Percentiles rank a stretch among this genome's conserved stretches.
Conservation (phyloP, 2,329 filamentous ascomycete species). For the Aspergillus sojae region DNA sequence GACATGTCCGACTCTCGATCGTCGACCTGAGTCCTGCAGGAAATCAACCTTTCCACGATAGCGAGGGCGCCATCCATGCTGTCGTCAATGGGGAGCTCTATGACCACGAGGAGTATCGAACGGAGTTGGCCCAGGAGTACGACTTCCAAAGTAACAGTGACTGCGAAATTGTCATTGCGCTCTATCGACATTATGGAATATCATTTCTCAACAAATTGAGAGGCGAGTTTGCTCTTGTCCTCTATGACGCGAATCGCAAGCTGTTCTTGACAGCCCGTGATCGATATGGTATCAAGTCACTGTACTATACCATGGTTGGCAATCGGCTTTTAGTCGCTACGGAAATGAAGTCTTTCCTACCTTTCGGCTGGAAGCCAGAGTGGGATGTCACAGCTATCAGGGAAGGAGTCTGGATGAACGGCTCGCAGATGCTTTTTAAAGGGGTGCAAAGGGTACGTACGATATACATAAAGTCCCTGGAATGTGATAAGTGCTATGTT, state of each 20-base stretch:
- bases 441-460: conserved; percentile 47
- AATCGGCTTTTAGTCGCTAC: conserved; percentile 52
- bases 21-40: conserved; percentile 55
- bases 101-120: conserved; percentile 52
- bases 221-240: conserved; percentile 58
- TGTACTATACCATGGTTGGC: conserved; percentile 53
- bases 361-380: conserved; percentile 54
- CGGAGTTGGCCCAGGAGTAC: conserved; percentile 43
- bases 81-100: conserved; percentile 66
- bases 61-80: conserved; percentile 50
- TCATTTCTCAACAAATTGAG: conserved; percentile 52
- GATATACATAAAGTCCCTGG: not conserved
- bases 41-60: conserved; percentile 50
- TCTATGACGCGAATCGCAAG: conserved; percentile 51
- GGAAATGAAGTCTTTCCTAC: conserved; percentile 58
- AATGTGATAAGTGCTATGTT: no score
- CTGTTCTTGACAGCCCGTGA: conserved; percentile 55
- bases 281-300: conserved; percentile 60
- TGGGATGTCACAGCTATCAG: conserved; percentile 56
- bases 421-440: conserved; percentile 54
- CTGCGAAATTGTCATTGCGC: conserved; percentile 56
- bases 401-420: conserved; percentile 49
- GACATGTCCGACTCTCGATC: conserved; percentile 56
- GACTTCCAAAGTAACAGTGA: conserved; percentile 52
- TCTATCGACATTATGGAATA: conserved; percentile 54